These are phyloP conservation scores for Tothia fuscella DNA, from an alignment of 2,329 filamentous ascomycete genomes.

Conservation along the genomic window DNA sequence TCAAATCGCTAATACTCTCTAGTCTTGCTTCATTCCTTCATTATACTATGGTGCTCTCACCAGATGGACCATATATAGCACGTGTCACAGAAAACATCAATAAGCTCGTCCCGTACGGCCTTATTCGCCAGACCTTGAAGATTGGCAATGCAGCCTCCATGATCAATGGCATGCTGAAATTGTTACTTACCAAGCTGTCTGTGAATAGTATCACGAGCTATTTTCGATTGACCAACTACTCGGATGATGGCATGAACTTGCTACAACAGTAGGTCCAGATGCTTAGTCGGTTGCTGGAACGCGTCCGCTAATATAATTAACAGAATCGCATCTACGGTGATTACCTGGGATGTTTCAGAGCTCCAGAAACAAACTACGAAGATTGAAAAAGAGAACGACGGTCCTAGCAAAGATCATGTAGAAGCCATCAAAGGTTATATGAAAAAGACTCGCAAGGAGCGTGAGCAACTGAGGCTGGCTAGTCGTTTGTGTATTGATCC, in stretches of 20 bases:
- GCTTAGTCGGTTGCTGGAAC: background rate
- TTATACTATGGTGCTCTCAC: conserved; percentile 58
- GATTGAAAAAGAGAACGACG: conserved; percentile 50
- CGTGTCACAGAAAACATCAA: conserved; percentile 60
- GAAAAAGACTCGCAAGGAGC: conserved; percentile 35
- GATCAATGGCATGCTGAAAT: conserved; percentile 61
- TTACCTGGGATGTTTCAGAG: conserved; percentile 61
- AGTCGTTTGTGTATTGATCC: conserved; percentile 43
- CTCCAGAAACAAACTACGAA: conserved; percentile 53
- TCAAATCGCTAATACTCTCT: background rate
- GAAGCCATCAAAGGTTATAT: conserved; percentile 38
- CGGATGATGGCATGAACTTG: conserved; percentile 70
- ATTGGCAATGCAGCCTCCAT: conserved; percentile 72
- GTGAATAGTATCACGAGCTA: conserved; percentile 66
- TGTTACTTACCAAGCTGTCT: conserved; percentile 68
- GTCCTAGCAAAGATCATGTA: conserved; percentile 49
- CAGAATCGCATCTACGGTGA: conserved; percentile 63
- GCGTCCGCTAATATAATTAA: conserved; percentile 26
- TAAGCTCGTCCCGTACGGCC: conserved; percentile 56
- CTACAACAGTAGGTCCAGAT: conserved; percentile 43
- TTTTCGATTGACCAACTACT: conserved; percentile 59
- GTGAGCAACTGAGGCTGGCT: conserved; percentile 45
- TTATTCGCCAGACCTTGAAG: conserved; percentile 60
- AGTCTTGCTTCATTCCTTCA: conserved; percentile 65
- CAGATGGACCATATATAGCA: conserved; percentile 63